These are phyloP conservation scores for Barbatosphaeria neglecta DNA, from an alignment of 495 filamentous ascomycete genomes.

Conservation along the genomic window DNA sequence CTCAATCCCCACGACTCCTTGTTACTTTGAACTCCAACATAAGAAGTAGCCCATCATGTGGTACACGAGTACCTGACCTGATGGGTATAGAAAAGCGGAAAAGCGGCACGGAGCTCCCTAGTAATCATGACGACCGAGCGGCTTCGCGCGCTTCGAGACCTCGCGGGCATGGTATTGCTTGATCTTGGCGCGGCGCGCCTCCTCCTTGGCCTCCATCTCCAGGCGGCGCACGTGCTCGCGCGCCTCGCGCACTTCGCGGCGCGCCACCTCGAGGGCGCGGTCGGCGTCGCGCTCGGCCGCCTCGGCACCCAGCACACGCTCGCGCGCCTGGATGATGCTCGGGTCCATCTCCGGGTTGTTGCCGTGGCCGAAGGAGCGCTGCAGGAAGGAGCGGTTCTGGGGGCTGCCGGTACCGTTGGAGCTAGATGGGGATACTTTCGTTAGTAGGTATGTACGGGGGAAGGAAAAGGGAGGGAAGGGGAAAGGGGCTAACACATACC, in stretches of 20 bases:
- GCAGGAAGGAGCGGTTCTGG: conserved; percentile 23
- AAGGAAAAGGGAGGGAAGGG: conserved; percentile 1
- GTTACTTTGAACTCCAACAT: too few relatives aligned
- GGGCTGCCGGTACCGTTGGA: conserved; percentile 11
- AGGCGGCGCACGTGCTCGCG: conserved; percentile 49
- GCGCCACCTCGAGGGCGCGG: conserved; percentile 43
- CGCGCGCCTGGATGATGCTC: conserved; percentile 43
- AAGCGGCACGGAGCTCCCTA: not conserved
- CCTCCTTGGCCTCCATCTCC: conserved; percentile 52
- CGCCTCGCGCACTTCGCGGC: conserved; percentile 46
- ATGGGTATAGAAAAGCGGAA: not conserved
- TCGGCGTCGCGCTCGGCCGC: conserved; percentile 51
- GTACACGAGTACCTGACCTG: not conserved
- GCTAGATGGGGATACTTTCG: conserved; percentile 2
- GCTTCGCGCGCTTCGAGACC: conserved; percentile 53
- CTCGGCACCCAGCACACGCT: conserved; percentile 48
- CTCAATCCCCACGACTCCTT: too few relatives aligned
- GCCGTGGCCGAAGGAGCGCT: conserved; percentile 34
- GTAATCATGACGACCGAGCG: conserved; percentile 47
- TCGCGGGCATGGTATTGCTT: conserved; percentile 53
- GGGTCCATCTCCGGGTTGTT: conserved; percentile 39
- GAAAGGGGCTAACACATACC: conserved; percentile 8
- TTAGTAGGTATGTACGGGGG: not conserved
- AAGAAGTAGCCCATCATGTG: too few relatives aligned
- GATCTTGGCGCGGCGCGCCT: conserved; percentile 47